These are phyloP conservation scores for Rhytidiadelphus loreus DNA, from an alignment of 225 moss, liverwort and hornwort species.

Conservation along the genomic window DNA sequence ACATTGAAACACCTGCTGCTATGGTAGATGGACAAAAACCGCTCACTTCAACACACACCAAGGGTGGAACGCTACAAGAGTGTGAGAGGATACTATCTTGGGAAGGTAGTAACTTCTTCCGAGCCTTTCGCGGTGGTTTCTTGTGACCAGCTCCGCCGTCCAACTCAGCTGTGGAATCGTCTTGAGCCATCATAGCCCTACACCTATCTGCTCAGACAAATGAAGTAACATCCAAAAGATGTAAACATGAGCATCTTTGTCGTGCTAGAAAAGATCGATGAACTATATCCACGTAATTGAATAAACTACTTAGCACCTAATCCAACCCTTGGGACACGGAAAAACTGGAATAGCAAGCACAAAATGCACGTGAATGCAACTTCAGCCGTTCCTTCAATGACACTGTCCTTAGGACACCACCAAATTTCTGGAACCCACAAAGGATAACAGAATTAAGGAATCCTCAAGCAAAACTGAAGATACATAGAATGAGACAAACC, in stretches of 20 bases:
- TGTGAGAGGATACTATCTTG: slow-evolving; percentile 89
- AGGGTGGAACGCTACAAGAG: not conserved
- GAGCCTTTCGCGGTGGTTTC: slow-evolving; percentile 92
- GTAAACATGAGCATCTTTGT: not conserved
- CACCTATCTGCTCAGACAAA: slow-evolving; percentile 63
- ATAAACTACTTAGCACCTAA: not conserved
- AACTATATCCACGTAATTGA: not conserved
- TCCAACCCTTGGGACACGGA: not conserved
- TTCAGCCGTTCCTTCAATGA: not conserved
- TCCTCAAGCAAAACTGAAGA: not conserved
- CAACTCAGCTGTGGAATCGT: slow-evolving; percentile 63
- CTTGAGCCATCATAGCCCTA: slow-evolving; percentile 62
- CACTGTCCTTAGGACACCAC: not conserved
- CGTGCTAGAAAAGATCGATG: not conserved
- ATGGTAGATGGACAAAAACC: not conserved
- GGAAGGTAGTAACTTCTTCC: slow-evolving; percentile 69
- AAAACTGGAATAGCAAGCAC: not conserved
- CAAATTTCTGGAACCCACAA: not conserved
- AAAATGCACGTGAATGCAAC: not conserved
- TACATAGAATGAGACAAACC: not conserved
- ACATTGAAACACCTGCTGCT: not conserved
- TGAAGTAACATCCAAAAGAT: not conserved
- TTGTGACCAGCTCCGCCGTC: slow-evolving; percentile 91
- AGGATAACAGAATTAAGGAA: not conserved
- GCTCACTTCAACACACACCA: not conserved